Evolutionary conservation across 1,284 basidiomycete species (phyloP), one percentile per base, ranked within the genome.

Genomic region (Rhodofomes roseus): DNA sequence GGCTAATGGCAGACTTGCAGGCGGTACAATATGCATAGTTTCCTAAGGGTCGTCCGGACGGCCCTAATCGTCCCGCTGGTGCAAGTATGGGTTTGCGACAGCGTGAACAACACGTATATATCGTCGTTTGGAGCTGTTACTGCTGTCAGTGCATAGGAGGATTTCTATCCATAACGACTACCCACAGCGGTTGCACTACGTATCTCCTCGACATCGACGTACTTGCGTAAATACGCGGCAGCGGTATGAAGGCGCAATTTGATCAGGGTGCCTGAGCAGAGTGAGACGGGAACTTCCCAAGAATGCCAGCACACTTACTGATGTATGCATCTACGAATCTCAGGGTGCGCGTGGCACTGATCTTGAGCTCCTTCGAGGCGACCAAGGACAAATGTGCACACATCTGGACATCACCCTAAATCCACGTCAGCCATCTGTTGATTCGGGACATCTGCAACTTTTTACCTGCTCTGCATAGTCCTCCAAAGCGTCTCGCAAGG

Each of bases 331-430:
- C 87, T 16, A 90, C 67, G 60, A 90, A 87, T 44, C 80, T 77
- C 27, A 77, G 66, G n/a, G 75, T 72, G 46, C 83, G 76, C 54
- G 68, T 68, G 31, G 71, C 69, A 4, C 73, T 68, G 11, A 91
- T 70, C 22, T 68, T 65, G 31, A 92, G 73, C 67, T 91, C 87
- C 46, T 76, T 64, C 0, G 79, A 74, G 11, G 83, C 87, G 23
- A 91, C 74, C 1, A 88, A 68, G 2, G 83, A 77, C 20, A 92
- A 67, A 78, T 89, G 82, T 2, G 87, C 83, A 70, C 90, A 91
- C 78, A 85, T 88, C 66, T 92, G 90, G 0, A 91, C 75, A 64
- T 92, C 85, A 4, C 90, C 90, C 87, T 90, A 48, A 37, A 16
- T 7, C 12, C 6, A 4, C 11, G 18, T 36, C 20, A 52, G n/a